Evolutionary conservation across 2,329 filamentous ascomycete species (phyloP), one percentile per base, ranked within the genome.

Genomic region (Arachnomyces sp.): DNA sequence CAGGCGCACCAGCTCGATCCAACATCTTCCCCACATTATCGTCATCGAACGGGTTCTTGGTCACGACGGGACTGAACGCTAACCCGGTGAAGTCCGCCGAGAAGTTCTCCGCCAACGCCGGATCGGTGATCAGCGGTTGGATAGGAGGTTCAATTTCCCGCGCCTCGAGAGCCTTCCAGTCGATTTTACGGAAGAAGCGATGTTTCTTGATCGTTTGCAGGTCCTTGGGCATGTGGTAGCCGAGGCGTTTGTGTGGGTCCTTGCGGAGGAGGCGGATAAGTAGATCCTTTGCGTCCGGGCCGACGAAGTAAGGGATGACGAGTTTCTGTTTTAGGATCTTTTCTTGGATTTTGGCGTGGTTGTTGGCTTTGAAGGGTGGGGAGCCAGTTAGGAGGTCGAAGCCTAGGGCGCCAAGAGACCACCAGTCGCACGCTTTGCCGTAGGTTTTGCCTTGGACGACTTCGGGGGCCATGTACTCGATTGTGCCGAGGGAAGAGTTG

Each of bases 401-500:
- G 28, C 86, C 88, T 34, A 98, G 75, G 2, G 90, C 89, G 28
- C 93, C 92, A 34, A 98, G 82, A 3, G 89, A 95, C 92, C 92
- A 98, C 90, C 90, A 98, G 67, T 98, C 92, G 13, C 95, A 93
- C 1, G 88, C 82, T 62, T 89, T 90, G 56, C 90, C 89, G 61
- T 98, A 98, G 50, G 86, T 82, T 49, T 85, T 81, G 45, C 88
- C 89, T 46, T 82, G 77, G 45, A 98, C 80, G 38, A 98, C 85
- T 66, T 98, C 92, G 1, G 92, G 92, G 0, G 92, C 93, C 92
- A 98, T 98, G 74, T 98, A 98, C 61, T 96, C 92, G 43, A 95
- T 83, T 0, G 92, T 98, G 37, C 92, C 92, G 7, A 95, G 78
- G 50, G 95, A 84, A 31, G 87, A 95, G 65, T 88, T 86, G 72